Evolutionary conservation across 2,329 filamentous ascomycete genomes (phyloP).

Genomic region (Cercospora sesami): DNA sequence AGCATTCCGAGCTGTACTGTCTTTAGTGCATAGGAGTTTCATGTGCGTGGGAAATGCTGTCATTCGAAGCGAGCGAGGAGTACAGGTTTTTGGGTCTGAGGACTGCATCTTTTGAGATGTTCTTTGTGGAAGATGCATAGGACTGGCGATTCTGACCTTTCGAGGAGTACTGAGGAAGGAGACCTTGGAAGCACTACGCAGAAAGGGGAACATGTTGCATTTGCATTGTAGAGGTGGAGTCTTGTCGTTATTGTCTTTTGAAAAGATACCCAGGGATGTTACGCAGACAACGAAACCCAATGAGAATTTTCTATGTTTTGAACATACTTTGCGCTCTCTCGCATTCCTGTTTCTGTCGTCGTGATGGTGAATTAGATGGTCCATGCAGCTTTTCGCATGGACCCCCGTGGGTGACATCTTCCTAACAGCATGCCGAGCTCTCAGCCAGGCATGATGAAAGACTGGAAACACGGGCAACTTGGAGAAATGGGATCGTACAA

Average conservation of each 20-base stretch:
- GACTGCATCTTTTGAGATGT: background rate
- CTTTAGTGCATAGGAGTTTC: background rate
- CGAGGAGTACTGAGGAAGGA: background rate
- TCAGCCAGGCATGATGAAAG: too few relatives aligned
- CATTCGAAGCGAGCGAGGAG: slow-evolving; percentile 7
- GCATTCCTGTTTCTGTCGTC: too few relatives aligned
- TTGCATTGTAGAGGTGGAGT: slow-evolving; percentile 7
- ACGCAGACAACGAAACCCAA: slow-evolving; percentile 11
- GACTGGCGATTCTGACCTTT: slow-evolving; percentile 1
- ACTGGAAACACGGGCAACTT: too few relatives aligned
- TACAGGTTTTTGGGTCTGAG: background rate
- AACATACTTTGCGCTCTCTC: background rate
- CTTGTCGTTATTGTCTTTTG: slow-evolving; percentile 9
- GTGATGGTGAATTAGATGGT: too few relatives aligned
- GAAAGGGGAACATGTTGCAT: slow-evolving; percentile 1
- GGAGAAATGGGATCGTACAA: background rate
- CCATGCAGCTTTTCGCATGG: too few relatives aligned
- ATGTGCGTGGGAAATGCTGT: background rate
- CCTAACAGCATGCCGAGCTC: too few relatives aligned
- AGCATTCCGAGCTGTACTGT: background rate
- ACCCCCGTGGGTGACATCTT: too few relatives aligned
- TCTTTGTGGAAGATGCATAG: background rate
- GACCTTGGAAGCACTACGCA: background rate
- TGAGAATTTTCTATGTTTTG: background rate
- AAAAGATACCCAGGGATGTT: slow-evolving; percentile 11